Percentiles rank a stretch among this genome's conserved stretches.
Conservation (phyloP, 352 stramenopile genomes). For the Phytophthora pistaciae region DNA sequence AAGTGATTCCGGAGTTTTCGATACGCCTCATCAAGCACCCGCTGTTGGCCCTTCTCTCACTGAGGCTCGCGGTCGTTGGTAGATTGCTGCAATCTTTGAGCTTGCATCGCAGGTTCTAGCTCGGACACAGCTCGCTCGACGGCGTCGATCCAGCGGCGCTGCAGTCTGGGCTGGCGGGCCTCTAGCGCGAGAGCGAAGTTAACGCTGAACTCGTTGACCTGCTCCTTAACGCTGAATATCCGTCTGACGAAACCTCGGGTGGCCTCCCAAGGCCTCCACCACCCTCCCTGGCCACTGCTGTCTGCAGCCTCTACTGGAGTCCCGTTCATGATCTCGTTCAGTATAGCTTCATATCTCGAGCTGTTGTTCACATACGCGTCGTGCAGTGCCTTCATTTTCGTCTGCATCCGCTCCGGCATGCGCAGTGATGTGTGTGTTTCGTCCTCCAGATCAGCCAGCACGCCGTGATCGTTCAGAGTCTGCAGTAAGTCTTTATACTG, state of each 20-base stretch:
- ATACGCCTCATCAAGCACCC: background rate
- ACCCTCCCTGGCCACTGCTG: background rate
- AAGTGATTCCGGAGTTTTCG: background rate
- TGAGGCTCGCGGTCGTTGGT: background rate
- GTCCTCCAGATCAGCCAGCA: background rate
- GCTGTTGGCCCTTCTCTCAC: background rate
- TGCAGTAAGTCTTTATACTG: slow-evolving; percentile 2
- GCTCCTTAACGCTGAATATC: background rate
- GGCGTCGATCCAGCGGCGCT: slow-evolving; percentile 2
- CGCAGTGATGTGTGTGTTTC: background rate
- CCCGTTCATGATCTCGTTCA: background rate
- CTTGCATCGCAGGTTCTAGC: background rate
- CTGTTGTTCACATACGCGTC: background rate
- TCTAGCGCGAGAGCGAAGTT: slow-evolving; percentile 15
- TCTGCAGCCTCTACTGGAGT: background rate
- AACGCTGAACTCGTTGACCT: slow-evolving; percentile 1
- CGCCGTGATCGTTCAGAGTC: background rate
- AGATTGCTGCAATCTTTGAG: slow-evolving; percentile 2
- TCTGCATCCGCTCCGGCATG: slow-evolving; percentile 23
- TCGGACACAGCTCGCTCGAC: background rate
- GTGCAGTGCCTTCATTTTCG: slow-evolving; percentile 19
- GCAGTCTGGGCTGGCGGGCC: background rate
- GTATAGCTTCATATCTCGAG: slow-evolving; percentile 1
- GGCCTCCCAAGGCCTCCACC: background rate
- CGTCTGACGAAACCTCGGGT: background rate